Conservation (phyloP, 23 red algal species). For the Gracilaria vermiculophylla region DNA sequence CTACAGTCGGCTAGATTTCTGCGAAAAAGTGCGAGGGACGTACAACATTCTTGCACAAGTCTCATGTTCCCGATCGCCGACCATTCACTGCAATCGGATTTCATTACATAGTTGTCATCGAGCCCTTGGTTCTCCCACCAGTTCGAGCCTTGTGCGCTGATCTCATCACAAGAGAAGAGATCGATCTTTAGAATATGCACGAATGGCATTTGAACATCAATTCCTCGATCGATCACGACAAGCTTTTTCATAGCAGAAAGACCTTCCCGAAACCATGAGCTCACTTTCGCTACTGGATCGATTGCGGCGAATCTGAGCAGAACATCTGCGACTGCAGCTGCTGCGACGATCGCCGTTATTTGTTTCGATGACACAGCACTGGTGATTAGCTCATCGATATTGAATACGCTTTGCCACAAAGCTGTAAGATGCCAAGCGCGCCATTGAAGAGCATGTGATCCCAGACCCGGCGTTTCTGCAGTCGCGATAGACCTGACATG, state of each 20-base stretch:
- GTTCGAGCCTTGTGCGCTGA: not conserved
- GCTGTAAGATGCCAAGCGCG: not conserved
- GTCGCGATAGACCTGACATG: not conserved
- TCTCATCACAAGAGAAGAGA: conserved; percentile 12
- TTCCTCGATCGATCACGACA: not conserved
- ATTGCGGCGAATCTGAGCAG: conserved; percentile 22
- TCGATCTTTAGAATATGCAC: not conserved
- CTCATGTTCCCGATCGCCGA: conserved; percentile 20
- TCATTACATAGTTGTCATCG: not conserved
- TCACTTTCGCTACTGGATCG: conserved; percentile 39
- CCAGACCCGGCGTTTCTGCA: conserved; percentile 3
- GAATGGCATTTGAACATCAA: not conserved
- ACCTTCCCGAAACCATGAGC: conserved; percentile 6
- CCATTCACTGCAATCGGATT: not conserved
- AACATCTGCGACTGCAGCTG: conserved; percentile 30
- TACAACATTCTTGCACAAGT: conserved; percentile 22
- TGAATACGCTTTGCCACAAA: conserved; percentile 8
- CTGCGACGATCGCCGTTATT: conserved; percentile 10
- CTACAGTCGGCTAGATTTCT: not conserved
- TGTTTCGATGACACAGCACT: conserved; percentile 15
- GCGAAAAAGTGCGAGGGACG: not conserved
- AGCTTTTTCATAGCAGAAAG: conserved; percentile 18
- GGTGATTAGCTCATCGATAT: conserved; percentile 11
- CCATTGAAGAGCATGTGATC: conserved; percentile 10
- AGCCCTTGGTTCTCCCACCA: not conserved